Conservation (phyloP, 805 yeast genomes). For the Candida vaughaniae region DNA sequence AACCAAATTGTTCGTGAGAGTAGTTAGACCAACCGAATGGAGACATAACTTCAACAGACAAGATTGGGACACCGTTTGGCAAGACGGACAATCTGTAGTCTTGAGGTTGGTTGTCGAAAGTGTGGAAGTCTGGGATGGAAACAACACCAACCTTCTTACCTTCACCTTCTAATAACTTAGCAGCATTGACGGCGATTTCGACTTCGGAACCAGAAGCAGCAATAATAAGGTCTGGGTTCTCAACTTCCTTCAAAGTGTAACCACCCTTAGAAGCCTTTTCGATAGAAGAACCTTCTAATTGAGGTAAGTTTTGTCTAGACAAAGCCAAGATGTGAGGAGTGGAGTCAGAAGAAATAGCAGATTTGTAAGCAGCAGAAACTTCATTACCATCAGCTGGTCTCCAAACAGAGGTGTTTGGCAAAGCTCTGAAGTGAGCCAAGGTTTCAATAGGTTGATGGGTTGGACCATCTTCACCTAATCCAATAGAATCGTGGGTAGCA, state of each 20-base stretch:
- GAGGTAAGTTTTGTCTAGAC: constrained; percentile 87
- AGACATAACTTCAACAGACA: constrained; percentile 91
- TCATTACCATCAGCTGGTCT: constrained; percentile 94
- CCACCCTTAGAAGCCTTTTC: constrained; percentile 96
- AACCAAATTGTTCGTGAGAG: constrained; percentile 94
- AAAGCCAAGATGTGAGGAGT: constrained; percentile 76
- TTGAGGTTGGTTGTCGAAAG: constrained; percentile 78
- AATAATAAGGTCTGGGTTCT: constrained; percentile 65
- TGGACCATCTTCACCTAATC: constrained; percentile 91
- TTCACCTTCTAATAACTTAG: constrained; percentile 62
- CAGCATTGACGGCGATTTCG: constrained; percentile 74
- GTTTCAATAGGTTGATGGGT: constrained; percentile 92
- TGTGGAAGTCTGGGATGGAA: constrained; percentile 87
- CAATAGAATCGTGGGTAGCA: constrained; percentile 87
- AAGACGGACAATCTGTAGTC: constrained; percentile 82
- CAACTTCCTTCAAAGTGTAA: constrained; percentile 63
- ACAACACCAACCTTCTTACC: constrained; percentile 81
- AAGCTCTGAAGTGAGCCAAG: constrained; percentile 79
- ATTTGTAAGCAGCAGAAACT: constrained; percentile 76
- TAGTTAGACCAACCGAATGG: constrained; percentile 91
- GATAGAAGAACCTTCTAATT: constrained; percentile 85
- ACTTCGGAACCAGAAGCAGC: constrained; percentile 96
- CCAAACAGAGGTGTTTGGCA: constrained; percentile 81
- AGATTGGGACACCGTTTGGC: constrained; percentile 91
- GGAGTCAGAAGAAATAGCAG: constrained; percentile 56